phyloP scores from a whole-genome alignment of 371 early-diverging fungal species.

The Syncephalastrum contaminatum region DNA sequence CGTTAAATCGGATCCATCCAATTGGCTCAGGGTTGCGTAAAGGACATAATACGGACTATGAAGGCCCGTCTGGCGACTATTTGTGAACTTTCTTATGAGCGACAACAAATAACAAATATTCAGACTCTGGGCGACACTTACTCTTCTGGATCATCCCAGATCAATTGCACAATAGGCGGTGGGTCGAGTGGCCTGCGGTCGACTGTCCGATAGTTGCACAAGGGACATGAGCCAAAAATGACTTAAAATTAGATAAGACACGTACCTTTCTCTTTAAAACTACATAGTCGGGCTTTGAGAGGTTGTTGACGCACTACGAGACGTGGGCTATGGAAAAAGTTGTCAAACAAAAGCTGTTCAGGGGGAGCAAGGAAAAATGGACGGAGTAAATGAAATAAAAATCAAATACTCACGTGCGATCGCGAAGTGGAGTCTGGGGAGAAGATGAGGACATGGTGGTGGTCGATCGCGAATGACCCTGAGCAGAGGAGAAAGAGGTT shows the following conservation, averaged over 20 bases:
- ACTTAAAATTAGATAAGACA: constrained; percentile 2
- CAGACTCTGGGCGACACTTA: constrained; percentile 9
- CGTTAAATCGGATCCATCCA: constrained; percentile 28
- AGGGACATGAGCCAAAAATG: not conserved
- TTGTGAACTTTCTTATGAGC: constrained; percentile 8
- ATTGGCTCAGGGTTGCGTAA: constrained; percentile 33
- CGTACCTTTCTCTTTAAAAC: constrained; percentile 54
- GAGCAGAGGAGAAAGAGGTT: too few relatives aligned
- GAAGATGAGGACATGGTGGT: too few relatives aligned
- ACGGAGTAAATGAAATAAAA: too few relatives aligned
- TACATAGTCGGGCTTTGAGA: constrained; percentile 51
- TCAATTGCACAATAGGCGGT: constrained; percentile 46
- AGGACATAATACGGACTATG: constrained; percentile 41
- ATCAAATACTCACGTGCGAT: too few relatives aligned
- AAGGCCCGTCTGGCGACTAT: constrained; percentile 20
- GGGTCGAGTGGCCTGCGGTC: constrained; percentile 56
- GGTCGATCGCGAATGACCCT: too few relatives aligned
- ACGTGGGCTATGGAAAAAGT: not conserved
- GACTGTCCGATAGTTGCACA: constrained; percentile 18
- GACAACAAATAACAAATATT: not conserved
- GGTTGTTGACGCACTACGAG: constrained; percentile 55
- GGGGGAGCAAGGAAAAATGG: not conserved
- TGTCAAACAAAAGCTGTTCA: constrained; percentile 1
- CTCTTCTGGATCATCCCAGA: constrained; percentile 12
- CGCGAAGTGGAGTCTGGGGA: too few relatives aligned